A percentile compares a stretch with the other conserved stretches of the same genome.
Evolutionary conservation across 1,139 yeast genomes (phyloP).

Genomic region (Scheffersomyces illinoinensis): DNA sequence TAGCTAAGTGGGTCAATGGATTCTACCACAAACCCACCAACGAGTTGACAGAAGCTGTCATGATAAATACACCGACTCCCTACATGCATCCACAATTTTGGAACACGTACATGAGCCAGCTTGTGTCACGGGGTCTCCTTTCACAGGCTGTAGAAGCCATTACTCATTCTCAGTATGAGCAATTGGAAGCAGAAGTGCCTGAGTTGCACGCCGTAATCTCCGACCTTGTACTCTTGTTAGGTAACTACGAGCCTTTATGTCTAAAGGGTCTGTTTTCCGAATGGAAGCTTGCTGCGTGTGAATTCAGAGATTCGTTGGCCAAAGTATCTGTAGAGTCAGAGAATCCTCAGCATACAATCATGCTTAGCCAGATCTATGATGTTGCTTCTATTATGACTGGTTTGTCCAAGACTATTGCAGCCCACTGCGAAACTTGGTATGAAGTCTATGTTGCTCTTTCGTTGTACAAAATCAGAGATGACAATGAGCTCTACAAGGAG

Average conservation of each 20-base stretch:
- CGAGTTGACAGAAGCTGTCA: conserved; percentile 45
- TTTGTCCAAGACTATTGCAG: conserved; percentile 50
- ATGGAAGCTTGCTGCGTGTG: conserved; percentile 55
- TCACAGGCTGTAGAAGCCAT: conserved; percentile 54
- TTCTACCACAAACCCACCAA: conserved; percentile 62
- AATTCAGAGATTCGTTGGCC: conserved; percentile 39
- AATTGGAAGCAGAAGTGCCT: conserved; percentile 26
- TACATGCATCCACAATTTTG: conserved; percentile 62
- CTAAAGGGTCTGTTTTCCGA: conserved; percentile 44
- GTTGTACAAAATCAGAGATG: conserved; percentile 58
- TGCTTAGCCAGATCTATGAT: conserved; percentile 45
- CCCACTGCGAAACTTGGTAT: conserved; percentile 62
- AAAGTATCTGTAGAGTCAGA: conserved; percentile 22
- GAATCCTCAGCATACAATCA: conserved; percentile 19
- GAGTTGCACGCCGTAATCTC: conserved; percentile 42
- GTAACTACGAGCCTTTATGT: conserved; percentile 42
- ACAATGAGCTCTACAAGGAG: conserved; percentile 31
- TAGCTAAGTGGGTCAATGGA: conserved; percentile 65
- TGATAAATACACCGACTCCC: conserved; percentile 46
- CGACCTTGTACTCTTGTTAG: conserved; percentile 45
- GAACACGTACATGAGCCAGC: conserved; percentile 56
- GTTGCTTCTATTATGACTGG: conserved; percentile 53
- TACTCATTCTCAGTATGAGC: conserved; percentile 41
- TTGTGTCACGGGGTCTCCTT: conserved; percentile 64
- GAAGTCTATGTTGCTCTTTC: conserved; percentile 65